A percentile compares a stretch with the other conserved stretches of the same genome.
phyloP scores from a whole-genome alignment of 257 asterid species.

The Lithospermum erythrorhizon region DNA sequence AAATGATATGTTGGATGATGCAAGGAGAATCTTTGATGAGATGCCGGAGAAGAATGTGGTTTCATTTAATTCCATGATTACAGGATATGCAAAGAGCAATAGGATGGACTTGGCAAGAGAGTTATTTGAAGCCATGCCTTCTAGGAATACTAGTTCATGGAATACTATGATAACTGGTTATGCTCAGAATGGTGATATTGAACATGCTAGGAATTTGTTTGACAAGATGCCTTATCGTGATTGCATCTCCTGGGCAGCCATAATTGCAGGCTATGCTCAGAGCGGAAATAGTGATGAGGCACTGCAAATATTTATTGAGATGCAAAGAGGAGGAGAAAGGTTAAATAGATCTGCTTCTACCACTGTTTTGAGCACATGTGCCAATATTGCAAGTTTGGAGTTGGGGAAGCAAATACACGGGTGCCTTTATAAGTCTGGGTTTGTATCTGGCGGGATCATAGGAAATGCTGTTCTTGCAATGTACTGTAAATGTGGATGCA shows the following conservation, averaged over 20 bases:
- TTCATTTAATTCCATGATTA: constrained; percentile 90
- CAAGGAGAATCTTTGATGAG: constrained; percentile 50
- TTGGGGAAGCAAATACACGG: constrained; percentile 89
- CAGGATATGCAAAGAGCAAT: constrained; percentile 73
- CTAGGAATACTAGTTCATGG: constrained; percentile 74
- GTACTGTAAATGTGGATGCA: constrained; percentile 93
- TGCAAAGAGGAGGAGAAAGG: constrained; percentile 58
- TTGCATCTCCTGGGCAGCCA: constrained; percentile 95
- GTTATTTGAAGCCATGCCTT: constrained; percentile 73
- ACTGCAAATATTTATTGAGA: constrained; percentile 40
- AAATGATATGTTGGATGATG: constrained; percentile 63
- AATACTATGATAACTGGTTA: constrained; percentile 86
- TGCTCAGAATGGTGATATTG: constrained; percentile 58
- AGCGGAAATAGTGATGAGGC: constrained; percentile 60
- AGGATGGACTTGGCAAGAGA: constrained; percentile 62
- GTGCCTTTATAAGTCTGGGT: constrained; percentile 61
- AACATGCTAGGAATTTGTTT: constrained; percentile 53
- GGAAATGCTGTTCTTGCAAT: constrained; percentile 91
- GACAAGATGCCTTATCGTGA: constrained; percentile 63
- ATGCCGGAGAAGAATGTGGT: constrained; percentile 81
- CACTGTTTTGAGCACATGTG: constrained; percentile 68
- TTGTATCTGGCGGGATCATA: constrained; percentile 59
- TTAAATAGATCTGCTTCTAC: constrained; percentile 58
- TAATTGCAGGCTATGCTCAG: constrained; percentile 76
- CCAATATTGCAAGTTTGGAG: constrained; percentile 76